Conservation (phyloP, 1,284 basidiomycete genomes). For the Boletus hoseneyae region DNA sequence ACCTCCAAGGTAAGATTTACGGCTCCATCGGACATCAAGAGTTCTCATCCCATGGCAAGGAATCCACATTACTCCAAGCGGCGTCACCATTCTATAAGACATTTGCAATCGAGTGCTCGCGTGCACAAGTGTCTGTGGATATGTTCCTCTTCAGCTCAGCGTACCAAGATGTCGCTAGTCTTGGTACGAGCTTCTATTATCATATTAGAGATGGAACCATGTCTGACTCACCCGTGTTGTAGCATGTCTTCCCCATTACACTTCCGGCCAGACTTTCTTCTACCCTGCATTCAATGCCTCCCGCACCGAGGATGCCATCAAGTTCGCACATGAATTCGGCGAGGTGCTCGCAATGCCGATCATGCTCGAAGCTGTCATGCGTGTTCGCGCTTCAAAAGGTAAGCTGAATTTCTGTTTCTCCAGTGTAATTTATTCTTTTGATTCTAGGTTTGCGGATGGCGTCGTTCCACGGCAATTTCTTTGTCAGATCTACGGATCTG, state of each 20-base stretch:
- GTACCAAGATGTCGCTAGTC: constrained; percentile 95
- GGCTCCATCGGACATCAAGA: background rate
- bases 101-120: constrained; percentile 97
- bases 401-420: constrained; percentile 10
- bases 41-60: constrained; percentile 41
- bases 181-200: constrained; percentile 48
- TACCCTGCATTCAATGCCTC: constrained; percentile 98
- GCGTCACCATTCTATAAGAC: constrained; percentile 97
- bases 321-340: constrained; percentile 97
- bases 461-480: constrained; percentile 99
- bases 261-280: constrained; percentile 97
- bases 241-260: constrained; percentile 96
- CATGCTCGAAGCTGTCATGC: constrained; percentile 96
- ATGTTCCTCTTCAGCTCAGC: constrained; percentile 97
- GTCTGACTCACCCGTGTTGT: constrained; percentile 9
- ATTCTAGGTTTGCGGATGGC: constrained; percentile 85
- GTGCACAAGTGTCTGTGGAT: constrained; percentile 96
- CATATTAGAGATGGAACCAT: background rate
- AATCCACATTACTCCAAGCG: constrained; percentile 84
- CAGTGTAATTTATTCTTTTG: constrained; percentile 5
- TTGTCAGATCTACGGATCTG: constrained; percentile 96
- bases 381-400: constrained; percentile 93
- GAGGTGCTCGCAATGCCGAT: constrained; percentile 92
- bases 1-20: constrained; percentile 74
- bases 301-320: constrained; percentile 92